These are phyloP conservation scores for Luffa aegyptiaca DNA, from an alignment of 306 rosid species.

Conservation along the genomic window DNA sequence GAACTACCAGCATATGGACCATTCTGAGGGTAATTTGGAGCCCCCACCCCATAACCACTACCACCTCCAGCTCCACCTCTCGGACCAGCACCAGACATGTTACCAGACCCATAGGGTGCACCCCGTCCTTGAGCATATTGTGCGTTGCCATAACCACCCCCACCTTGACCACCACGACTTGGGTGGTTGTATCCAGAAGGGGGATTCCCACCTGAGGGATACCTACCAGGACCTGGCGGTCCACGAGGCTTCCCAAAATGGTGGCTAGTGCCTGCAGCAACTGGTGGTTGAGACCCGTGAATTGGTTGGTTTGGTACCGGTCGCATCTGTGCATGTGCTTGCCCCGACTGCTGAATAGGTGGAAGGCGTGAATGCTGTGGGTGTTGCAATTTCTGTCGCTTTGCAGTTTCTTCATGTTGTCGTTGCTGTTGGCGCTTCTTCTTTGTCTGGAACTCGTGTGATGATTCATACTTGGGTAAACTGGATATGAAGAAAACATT, in stretches of 20 bases:
- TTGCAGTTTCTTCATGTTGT: constrained; percentile 39
- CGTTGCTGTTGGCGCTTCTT: constrained; percentile 43
- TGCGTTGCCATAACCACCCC: constrained; percentile 26
- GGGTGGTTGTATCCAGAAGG: constrained; percentile 33
- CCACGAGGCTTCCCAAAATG: constrained; percentile 41
- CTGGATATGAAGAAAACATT: constrained; percentile 9
- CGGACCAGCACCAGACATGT: constrained; percentile 33
- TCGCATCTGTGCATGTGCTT: constrained; percentile 39
- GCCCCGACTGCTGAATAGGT: constrained; percentile 44
- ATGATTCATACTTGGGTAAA: constrained; percentile 37
- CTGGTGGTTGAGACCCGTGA: constrained; percentile 30
- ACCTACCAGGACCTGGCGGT: constrained; percentile 38
- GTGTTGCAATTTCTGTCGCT: constrained; percentile 43
- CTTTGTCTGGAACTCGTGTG: constrained; percentile 47
- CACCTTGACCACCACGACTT: constrained; percentile 36
- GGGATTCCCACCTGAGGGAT: constrained; percentile 29
- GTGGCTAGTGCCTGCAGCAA: constrained; percentile 35
- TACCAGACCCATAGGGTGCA: constrained; percentile 33
- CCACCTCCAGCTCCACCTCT: constrained; percentile 37
- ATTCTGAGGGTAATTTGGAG: constrained; percentile 30
- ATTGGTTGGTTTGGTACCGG: constrained; percentile 34
- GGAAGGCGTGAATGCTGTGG: constrained; percentile 38
- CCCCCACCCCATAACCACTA: constrained; percentile 35
- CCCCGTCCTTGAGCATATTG: constrained; percentile 45
- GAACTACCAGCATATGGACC: constrained; percentile 32